Evolutionary conservation across 2,329 filamentous ascomycete genomes (phyloP), one percentile per base, ranked within the genome.

Genomic region (Pseudonectria foliicola): DNA sequence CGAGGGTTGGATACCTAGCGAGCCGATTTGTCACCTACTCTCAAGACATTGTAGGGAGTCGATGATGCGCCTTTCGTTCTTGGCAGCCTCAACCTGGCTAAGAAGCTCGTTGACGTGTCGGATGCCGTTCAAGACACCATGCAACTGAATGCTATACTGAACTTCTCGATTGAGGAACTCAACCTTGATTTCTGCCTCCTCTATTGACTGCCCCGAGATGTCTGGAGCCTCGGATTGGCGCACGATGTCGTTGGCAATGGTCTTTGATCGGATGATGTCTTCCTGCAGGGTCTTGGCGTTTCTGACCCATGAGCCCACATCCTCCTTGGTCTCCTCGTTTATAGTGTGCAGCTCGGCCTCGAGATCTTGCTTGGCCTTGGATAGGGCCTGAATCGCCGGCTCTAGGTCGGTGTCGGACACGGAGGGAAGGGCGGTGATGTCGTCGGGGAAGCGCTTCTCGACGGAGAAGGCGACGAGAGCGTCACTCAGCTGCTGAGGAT

Each of bases 281-380:
- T 81, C 75, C 57, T 94, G 86, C 7, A 95, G 74, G 34, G 81
- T 77, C 60, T 86, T 86, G 31, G 89, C 87, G 58, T 92, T 86
- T 33, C 71, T 66, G 37, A 93, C 85, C 90, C 90, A 96, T 33
- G 80, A 75, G 54, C 87, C 83, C 33, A 95, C 82, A 52, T 93
- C 83, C 26, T 80, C 75, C 37, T 81, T 83, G 13, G 80, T 83
- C 46, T 87, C 79, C 53, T 79, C 75, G 60, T 89, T 93, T 42
- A 92, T 76, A 14, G 67, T 60, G 45, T 80, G 82, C 39, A 96
- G 82, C 50, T 93, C 80, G 40, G 72, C 36, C 61, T 68, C 63
- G 25, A 68, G 55, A 18, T 58, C 52, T 23, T 47, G 38, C 46
- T 61, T 62, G 32, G 60, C 53, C 31, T 50, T 46, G 13, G 48